Percentiles rank a stretch among this genome's conserved stretches.
These are phyloP conservation scores for Passalora sequoiae DNA, from an alignment of 2,329 filamentous ascomycete species.

Conservation along the genomic window DNA sequence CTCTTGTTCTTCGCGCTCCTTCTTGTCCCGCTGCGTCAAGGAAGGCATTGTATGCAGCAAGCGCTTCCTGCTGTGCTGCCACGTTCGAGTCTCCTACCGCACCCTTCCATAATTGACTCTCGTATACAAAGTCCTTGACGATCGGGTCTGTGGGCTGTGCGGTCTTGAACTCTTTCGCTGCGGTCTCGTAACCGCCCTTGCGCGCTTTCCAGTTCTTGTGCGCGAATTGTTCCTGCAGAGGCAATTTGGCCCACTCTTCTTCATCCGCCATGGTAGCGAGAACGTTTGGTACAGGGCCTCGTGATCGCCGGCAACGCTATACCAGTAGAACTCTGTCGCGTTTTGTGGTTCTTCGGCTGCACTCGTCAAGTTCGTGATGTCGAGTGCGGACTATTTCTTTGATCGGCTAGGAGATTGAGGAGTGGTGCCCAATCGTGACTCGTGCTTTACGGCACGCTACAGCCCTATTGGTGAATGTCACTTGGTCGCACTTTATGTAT, in stretches of 20 bases:
- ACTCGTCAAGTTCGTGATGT: not conserved
- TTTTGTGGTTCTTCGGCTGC: not conserved
- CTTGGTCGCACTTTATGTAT: no score
- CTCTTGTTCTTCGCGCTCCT: constrained; percentile 62
- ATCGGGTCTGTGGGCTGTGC: constrained; percentile 79
- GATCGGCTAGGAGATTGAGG: constrained; percentile 8
- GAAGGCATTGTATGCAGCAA: constrained; percentile 83
- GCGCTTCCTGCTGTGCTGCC: constrained; percentile 88
- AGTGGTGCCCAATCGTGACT: constrained; percentile 4
- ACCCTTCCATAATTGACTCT: constrained; percentile 82
- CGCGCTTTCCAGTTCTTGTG: constrained; percentile 98
- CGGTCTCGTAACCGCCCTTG: constrained; percentile 91
- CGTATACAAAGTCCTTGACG: constrained; percentile 81
- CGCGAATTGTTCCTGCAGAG: constrained; percentile 71
- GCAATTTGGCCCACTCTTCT: constrained; percentile 75
- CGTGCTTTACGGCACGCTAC: no score
- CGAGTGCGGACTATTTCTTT: no score
- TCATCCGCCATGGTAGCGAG: constrained; percentile 67
- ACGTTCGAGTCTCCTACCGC: constrained; percentile 94
- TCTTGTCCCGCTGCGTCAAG: constrained; percentile 83
- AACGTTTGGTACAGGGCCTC: not conserved
- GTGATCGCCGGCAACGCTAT: not conserved
- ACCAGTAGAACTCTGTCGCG: not conserved
- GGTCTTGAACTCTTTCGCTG: constrained; percentile 75
- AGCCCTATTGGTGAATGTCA: no score